Percentiles rank a stretch among this genome's conserved stretches.
These are phyloP conservation scores for Penicillium nordicum DNA, from an alignment of 2,329 filamentous ascomycete species.

Conservation along the genomic window DNA sequence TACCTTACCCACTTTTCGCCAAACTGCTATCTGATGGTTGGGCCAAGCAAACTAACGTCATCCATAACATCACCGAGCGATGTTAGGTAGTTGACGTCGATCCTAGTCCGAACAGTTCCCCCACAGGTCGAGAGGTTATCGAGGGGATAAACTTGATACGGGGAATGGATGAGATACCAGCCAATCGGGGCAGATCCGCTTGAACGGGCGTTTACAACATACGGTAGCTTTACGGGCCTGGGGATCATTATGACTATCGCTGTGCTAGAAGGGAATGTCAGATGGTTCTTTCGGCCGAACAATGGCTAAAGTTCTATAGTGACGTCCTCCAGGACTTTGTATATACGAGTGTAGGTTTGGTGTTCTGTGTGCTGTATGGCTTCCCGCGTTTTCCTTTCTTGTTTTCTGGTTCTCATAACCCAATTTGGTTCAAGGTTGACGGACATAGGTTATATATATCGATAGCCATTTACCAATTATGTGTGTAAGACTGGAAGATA, in stretches of 20 bases:
- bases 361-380: not conserved
- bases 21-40: conserved; percentile 18
- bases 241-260: not conserved
- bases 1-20: conserved; percentile 19
- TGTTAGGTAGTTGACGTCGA: conserved; percentile 11
- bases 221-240: not conserved
- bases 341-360: not conserved
- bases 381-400: not conserved
- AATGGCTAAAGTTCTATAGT: not conserved
- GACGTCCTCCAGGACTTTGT: not conserved
- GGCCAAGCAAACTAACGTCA: conserved; percentile 4
- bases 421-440: not conserved
- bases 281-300: not conserved
- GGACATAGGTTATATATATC: not conserved
- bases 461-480: not conserved
- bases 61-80: conserved; percentile 6
- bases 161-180: conserved; percentile 14
- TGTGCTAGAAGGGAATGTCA: not conserved
- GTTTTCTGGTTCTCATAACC: not conserved
- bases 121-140: conserved; percentile 24
- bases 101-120: conserved; percentile 21
- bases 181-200: conserved; percentile 10
- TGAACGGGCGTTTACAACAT: not conserved
- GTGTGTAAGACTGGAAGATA: not conserved
- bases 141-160: conserved; percentile 21